Percentiles rank a stretch among this genome's conserved stretches.
Conservation (phyloP, 73 alveolate genomes). For the Paramecium octaurelia region DNA sequence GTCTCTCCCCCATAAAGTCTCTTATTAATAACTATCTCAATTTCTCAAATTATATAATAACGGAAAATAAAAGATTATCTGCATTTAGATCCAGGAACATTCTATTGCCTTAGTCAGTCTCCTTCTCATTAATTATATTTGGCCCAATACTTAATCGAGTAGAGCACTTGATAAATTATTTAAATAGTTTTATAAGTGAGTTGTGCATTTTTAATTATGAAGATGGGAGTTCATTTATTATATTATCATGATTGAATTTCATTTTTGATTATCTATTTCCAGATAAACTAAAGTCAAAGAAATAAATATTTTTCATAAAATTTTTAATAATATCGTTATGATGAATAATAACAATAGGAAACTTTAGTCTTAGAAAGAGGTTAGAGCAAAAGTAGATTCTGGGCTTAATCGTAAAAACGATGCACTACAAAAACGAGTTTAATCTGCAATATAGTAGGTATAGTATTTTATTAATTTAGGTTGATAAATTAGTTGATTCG, state of each 20-base stretch:
- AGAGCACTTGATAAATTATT: no score
- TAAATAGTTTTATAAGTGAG: no score
- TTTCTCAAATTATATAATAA: neutral
- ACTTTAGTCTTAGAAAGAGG: neutral
- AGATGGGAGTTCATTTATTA: no score
- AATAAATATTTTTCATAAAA: neutral
- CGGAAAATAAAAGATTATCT: neutral
- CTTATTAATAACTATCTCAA: neutral
- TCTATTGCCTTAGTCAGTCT: no score
- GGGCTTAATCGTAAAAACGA: neutral
- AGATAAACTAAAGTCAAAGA: neutral
- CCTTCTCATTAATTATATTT: no score
- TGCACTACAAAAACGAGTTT: neutral
- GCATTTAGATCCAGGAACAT: no score
- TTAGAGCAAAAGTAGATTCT: neutral
- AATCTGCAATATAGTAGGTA: neutral
- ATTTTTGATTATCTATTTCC: neutral
- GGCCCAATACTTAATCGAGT: no score
- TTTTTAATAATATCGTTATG: neutral
- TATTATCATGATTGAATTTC: neutral
- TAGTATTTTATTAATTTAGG: neutral
- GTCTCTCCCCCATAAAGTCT: neutral
- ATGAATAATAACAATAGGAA: neutral
- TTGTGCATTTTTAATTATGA: no score
- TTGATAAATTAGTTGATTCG: slow-evolving; percentile 3